Conservation (phyloP, 2,329 filamentous ascomycete genomes). For the Claviceps quebecensis region DNA sequence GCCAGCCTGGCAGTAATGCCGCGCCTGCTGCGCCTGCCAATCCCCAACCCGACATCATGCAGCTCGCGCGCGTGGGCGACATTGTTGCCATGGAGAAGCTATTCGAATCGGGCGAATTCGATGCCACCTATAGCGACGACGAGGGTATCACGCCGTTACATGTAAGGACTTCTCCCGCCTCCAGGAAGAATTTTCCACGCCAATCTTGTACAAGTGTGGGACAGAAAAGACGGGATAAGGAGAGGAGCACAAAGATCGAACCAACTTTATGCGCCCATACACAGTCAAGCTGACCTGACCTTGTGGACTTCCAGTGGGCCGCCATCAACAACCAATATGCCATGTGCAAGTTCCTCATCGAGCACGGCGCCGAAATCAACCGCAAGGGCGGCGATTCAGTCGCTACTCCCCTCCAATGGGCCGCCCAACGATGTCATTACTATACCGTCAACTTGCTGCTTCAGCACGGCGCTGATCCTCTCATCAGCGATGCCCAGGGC, state of each 20-base stretch:
- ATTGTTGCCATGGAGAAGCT: constrained; percentile 76
- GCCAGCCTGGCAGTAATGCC: not conserved
- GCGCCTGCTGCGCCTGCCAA: constrained; percentile 7
- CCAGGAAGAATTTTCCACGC: not conserved
- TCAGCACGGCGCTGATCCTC: constrained; percentile 79
- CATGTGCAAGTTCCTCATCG: constrained; percentile 90
- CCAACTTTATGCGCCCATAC: not conserved
- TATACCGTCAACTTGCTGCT: constrained; percentile 90
- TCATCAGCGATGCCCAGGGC: constrained; percentile 84
- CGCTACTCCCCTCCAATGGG: constrained; percentile 92
- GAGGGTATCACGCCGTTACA: constrained; percentile 94
- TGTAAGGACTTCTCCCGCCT: constrained; percentile 36
- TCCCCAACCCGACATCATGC: constrained; percentile 74
- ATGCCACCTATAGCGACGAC: constrained; percentile 71
- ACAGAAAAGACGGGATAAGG: not conserved
- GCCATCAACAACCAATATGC: constrained; percentile 98
- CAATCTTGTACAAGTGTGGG: not conserved
- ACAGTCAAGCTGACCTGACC: not conserved
- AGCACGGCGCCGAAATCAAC: constrained; percentile 76
- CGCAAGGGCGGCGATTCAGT: constrained; percentile 89
- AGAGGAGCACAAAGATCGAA: not conserved
- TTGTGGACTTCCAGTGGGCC: constrained; percentile 62
- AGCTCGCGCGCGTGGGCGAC: constrained; percentile 79
- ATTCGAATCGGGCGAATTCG: constrained; percentile 68
- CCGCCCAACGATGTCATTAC: constrained; percentile 90